Percentiles rank a stretch among this genome's conserved stretches.
Conservation (phyloP, 352 stramenopile genomes). For the Phytophthora syringae region DNA sequence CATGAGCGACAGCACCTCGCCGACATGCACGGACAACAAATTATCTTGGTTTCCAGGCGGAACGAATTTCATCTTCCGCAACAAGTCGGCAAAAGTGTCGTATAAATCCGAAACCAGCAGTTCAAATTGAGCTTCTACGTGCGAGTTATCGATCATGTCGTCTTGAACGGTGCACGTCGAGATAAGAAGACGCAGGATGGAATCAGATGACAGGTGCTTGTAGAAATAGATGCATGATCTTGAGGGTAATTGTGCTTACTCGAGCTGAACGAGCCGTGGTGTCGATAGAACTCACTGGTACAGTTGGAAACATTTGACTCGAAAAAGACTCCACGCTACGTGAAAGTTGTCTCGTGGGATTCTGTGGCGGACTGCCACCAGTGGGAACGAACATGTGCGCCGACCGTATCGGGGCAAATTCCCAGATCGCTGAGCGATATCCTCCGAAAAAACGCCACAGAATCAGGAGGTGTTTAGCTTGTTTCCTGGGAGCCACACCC, state of each 20-base stretch:
- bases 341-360: neutral
- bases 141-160: neutral
- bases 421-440: slow-evolving; percentile 10
- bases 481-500: slow-evolving; percentile 19
- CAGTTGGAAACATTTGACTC: neutral
- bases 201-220: slow-evolving; percentile 9
- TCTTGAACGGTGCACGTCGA: neutral
- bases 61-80: slow-evolving; percentile 7
- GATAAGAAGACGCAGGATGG: slow-evolving; percentile 9
- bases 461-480: slow-evolving; percentile 25
- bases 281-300: neutral
- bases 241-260: neutral
- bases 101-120: slow-evolving; percentile 26
- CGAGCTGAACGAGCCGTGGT: too few relatives aligned
- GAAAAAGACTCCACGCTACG: slow-evolving; percentile 10
- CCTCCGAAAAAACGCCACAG: slow-evolving; percentile 22
- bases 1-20: slow-evolving; percentile 39
- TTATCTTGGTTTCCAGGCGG: neutral
- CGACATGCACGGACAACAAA: slow-evolving; percentile 25
- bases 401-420: neutral
- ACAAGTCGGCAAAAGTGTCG: slow-evolving; percentile 9
- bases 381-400: slow-evolving; percentile 1
- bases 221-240: slow-evolving; percentile 23
- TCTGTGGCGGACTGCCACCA: slow-evolving; percentile 2
- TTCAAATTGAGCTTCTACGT: slow-evolving; percentile 19